A percentile compares a stretch with the other conserved stretches of the same genome.
Evolutionary conservation across 192 early-diverging fungal species (phyloP).

Genomic region (Gonapodya prolifera): DNA sequence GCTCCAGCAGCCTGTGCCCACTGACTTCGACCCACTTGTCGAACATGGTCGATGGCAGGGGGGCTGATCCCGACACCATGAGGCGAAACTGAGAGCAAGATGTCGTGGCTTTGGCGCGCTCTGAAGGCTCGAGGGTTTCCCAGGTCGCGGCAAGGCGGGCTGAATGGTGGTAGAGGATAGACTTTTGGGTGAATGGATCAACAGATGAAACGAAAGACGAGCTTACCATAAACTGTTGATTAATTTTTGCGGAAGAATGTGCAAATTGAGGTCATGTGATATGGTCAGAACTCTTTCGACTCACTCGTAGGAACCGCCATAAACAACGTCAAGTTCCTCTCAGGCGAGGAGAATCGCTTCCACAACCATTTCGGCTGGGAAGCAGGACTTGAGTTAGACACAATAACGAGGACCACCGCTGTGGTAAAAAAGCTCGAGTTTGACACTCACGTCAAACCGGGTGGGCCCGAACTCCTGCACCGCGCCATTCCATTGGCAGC

Average conservation of each 20-base stretch:
- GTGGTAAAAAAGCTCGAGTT: neutral
- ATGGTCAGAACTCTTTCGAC: too few species aligned
- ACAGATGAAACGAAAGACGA: neutral
- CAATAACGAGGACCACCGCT: neutral
- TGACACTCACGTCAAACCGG: neutral
- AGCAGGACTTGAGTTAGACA: conserved; percentile 13
- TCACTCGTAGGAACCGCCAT: conserved; percentile 91
- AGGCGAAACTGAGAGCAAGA: conserved; percentile 56
- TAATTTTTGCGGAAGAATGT: neutral
- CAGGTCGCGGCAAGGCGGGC: conserved; percentile 51
- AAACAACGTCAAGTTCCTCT: conserved; percentile 50
- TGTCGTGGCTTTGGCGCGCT: conserved; percentile 23
- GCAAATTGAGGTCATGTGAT: too few species aligned
- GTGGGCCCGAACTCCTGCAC: conserved; percentile 50
- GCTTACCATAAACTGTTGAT: neutral
- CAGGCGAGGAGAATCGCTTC: conserved; percentile 40
- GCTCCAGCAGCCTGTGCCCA: conserved; percentile 59
- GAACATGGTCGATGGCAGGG: conserved; percentile 60
- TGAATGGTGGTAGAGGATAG: conserved; percentile 5
- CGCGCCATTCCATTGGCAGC: conserved; percentile 55
- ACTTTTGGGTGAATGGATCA: neutral
- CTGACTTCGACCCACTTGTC: conserved; percentile 55
- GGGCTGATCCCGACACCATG: conserved; percentile 65
- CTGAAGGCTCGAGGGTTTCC: conserved; percentile 22
- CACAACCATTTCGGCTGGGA: conserved; percentile 56